These are phyloP conservation scores for Takakia lepidozioides DNA, from an alignment of 225 moss, liverwort and hornwort species.

Conservation along the genomic window DNA sequence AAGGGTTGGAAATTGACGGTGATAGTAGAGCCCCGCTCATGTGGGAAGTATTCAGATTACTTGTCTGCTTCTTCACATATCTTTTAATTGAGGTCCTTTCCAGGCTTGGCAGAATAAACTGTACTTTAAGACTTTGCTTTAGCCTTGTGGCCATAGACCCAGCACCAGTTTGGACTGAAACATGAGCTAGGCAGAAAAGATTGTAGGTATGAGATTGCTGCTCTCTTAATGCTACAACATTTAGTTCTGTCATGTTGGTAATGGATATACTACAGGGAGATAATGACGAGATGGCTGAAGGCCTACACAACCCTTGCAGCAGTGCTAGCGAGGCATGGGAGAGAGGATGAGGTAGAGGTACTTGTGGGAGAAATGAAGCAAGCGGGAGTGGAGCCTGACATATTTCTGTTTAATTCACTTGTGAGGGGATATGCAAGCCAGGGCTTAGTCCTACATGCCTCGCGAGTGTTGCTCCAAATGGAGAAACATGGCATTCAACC, in stretches of 20 bases:
- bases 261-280: slow-evolving; percentile 34
- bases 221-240: slow-evolving; percentile 3
- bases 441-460: slow-evolving; percentile 58
- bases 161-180: neutral
- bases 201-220: neutral
- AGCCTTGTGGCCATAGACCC: too few species aligned
- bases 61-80: too few species aligned
- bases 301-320: slow-evolving; percentile 63
- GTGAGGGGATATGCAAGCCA: slow-evolving; percentile 66
- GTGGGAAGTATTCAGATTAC: too few species aligned
- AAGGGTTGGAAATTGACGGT: too few species aligned
- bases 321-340: slow-evolving; percentile 70
- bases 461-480: slow-evolving; percentile 68
- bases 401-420: slow-evolving; percentile 63
- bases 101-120: too few species aligned
- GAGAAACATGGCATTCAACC: slow-evolving; percentile 63
- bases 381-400: slow-evolving; percentile 57
- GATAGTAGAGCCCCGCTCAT: too few species aligned
- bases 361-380: slow-evolving; percentile 56
- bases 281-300: slow-evolving; percentile 44
- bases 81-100: too few species aligned
- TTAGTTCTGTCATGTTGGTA: too few species aligned
- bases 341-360: slow-evolving; percentile 50
- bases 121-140: too few species aligned
- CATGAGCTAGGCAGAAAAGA: neutral